phyloP scores from a whole-genome alignment of 768 basidiomycete species.

The Rhizopogon vulgaris region DNA sequence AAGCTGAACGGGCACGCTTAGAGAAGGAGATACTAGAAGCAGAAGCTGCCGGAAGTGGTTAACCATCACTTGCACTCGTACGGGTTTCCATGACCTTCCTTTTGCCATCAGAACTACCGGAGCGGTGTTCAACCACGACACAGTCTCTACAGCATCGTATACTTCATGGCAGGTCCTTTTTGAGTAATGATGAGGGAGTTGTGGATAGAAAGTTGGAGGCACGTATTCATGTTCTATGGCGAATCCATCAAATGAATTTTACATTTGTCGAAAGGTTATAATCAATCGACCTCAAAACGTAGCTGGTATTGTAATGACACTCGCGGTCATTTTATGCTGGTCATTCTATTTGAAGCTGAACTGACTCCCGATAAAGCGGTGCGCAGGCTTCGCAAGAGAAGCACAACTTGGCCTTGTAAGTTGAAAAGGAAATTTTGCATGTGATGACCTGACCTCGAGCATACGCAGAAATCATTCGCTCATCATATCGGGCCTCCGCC shows the following conservation, averaged over 20 bases:
- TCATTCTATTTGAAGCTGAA: too few relatives aligned
- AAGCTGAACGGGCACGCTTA: conserved; percentile 72
- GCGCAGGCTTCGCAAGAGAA: too few relatives aligned
- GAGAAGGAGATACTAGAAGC: conserved; percentile 73
- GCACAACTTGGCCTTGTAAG: too few relatives aligned
- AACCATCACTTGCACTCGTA: neutral
- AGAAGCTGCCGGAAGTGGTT: conserved; percentile 40
- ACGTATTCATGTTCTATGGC: neutral
- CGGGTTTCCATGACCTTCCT: neutral
- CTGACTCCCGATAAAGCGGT: too few relatives aligned
- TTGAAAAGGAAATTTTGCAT: too few relatives aligned
- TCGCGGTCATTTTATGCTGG: too few relatives aligned
- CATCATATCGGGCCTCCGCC: too few relatives aligned
- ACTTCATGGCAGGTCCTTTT: neutral
- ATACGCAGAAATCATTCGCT: too few relatives aligned
- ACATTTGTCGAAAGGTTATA: neutral
- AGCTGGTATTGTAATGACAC: too few relatives aligned
- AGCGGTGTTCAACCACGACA: neutral
- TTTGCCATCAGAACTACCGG: neutral
- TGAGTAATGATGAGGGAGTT: neutral
- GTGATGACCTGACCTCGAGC: too few relatives aligned
- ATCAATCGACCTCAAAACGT: too few relatives aligned
- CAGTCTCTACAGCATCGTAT: neutral
- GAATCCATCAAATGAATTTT: neutral
- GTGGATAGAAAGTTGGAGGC: neutral